A percentile compares a stretch with the other conserved stretches of the same genome.
Conservation (phyloP, 176 grass and related monocot genomes). For the Triticum timopheevii region DNA sequence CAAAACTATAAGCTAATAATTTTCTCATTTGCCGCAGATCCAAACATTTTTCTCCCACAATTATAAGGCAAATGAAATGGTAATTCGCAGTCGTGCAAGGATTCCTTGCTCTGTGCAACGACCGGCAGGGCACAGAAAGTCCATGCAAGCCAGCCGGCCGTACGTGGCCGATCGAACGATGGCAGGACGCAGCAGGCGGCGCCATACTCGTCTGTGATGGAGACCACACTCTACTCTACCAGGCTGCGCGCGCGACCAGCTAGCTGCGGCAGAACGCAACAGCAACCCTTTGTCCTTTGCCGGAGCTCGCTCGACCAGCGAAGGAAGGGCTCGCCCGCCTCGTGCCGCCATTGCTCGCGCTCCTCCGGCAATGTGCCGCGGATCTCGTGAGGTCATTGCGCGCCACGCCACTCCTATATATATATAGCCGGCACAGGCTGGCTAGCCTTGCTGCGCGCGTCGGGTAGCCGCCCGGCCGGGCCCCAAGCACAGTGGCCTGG, state of each 20-base stretch:
- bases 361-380: slow-evolving; percentile 21
- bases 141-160: background rate
- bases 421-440: background rate
- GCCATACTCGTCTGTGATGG: background rate
- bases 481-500: background rate
- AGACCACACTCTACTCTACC: background rate
- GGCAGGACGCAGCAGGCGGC: background rate
- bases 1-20: no score
- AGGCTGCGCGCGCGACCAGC: background rate
- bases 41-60: no score
- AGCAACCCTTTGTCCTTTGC: background rate
- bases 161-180: background rate
- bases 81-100: no score
- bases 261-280: background rate
- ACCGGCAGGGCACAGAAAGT: no score
- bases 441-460: background rate
- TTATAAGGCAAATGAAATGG: no score
- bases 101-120: no score
- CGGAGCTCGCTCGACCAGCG: background rate
- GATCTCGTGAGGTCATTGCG: slow-evolving; percentile 33
- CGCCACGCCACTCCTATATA: background rate
- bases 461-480: background rate
- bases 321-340: background rate
- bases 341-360: background rate
- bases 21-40: no score